Conservation (phyloP, 2,329 filamentous ascomycete genomes). For the Emydomyces testavorans region DNA sequence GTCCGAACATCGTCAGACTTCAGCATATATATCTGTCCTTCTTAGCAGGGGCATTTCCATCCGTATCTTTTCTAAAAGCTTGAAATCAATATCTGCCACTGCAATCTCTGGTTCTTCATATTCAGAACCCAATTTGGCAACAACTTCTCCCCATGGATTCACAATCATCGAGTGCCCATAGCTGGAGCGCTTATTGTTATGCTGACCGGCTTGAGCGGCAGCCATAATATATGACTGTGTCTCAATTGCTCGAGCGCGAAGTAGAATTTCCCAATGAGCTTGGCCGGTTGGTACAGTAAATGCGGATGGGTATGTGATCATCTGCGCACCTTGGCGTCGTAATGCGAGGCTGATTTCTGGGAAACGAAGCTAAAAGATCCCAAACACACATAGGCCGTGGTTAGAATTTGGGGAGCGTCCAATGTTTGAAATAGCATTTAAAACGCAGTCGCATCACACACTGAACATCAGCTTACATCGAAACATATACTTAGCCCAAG, state of each 20-base stretch:
- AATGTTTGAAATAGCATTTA: background rate
- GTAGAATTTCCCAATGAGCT: conserved; percentile 73
- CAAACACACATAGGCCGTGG: background rate
- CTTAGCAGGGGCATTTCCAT: conserved; percentile 47
- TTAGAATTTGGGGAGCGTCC: background rate
- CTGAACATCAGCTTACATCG: conserved; percentile 42
- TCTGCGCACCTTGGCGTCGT: conserved; percentile 54
- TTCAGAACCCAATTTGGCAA: conserved; percentile 49
- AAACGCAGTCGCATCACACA: background rate
- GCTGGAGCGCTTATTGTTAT: conserved; percentile 64
- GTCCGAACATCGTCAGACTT: conserved; percentile 24
- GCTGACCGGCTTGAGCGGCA: conserved; percentile 66
- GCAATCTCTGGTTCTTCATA: conserved; percentile 37
- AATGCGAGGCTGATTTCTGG: conserved; percentile 62
- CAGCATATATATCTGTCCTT: conserved; percentile 42
- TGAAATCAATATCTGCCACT: conserved; percentile 45
- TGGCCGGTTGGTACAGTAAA: conserved; percentile 78
- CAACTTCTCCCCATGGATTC: conserved; percentile 71
- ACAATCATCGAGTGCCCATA: conserved; percentile 81
- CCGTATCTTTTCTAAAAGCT: conserved; percentile 41
- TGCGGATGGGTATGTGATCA: conserved; percentile 78
- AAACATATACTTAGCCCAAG: conserved; percentile 81
- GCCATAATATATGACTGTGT: conserved; percentile 79
- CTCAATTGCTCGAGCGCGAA: conserved; percentile 75
- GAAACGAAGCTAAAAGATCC: conserved; percentile 52